Base-by-base conservation (phyloP, 371 early-diverging fungal species). In the Rhizopus microsporus region DNA sequence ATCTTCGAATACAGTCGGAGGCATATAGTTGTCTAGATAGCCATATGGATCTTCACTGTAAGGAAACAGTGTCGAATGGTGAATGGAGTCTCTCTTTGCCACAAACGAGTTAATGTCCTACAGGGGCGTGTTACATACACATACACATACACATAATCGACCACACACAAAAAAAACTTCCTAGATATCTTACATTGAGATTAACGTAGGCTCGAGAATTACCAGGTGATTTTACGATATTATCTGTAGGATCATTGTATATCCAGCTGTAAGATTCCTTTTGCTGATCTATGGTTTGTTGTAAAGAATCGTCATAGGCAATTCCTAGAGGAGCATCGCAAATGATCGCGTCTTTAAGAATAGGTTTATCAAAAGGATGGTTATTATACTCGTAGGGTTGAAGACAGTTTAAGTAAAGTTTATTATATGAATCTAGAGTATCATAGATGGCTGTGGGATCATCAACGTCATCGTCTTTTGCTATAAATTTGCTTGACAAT, bases 91-190 rank as follows among this genome's bases (percentile, higher is more conserved):
- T 30, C 65, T 63, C 57, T 77, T 63, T 31, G 72, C 74, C 0
- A 77, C 74, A 60, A 69, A 74, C 4, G 74, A 69, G 40, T 77
- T 77, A 46, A 77, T 68, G 56, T 77, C 77, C 77, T 77, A 48
- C 40, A 37, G 15, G n/a, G 23, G 0, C 31, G 13, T 35, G 10
- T 35, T 38, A 51, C 5, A 35, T 46, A 46, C 23, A 23, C 2
- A 35, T 46, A 46, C 23, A 23, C 2, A 23, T 23, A 23, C 23
- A 23, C 23, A 23, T 23, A 9, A 46, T 23, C 23, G 23, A 23
- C 23, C 12, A 43, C 33, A 51, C 5, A 35, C 29, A 46, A 9
- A 46, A 29, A 7, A 46, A 46, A 23, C 7, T 9, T 23, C 29
- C 17, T n/a, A 7, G 17, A 34, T 9, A 46, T 63, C 60, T 67